These are phyloP conservation scores for Spergularia bocconei DNA, from an alignment of 148 eudicot genomes.

Conservation along the genomic window DNA sequence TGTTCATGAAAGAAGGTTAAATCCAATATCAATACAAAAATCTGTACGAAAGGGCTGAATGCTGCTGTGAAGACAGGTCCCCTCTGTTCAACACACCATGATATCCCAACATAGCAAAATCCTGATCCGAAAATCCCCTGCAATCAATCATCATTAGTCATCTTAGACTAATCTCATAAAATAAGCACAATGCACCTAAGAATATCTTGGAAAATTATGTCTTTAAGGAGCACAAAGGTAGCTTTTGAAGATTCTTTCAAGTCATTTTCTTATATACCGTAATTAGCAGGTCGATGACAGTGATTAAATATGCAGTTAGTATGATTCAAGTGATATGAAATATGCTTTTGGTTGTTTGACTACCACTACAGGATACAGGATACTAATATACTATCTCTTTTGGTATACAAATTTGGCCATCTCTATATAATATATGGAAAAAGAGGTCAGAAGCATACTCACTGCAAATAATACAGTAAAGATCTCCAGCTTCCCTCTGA, in stretches of 20 bases:
- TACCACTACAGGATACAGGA: too few species aligned
- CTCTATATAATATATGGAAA: not conserved
- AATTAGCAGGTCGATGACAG: not conserved
- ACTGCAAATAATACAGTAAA: slow-evolving; percentile 50
- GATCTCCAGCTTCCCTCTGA: slow-evolving; percentile 56
- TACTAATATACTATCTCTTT: too few species aligned
- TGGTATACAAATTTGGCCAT: not conserved
- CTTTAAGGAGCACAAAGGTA: too few species aligned
- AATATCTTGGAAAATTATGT: too few species aligned
- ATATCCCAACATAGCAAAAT: slow-evolving; percentile 62
- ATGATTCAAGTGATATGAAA: not conserved
- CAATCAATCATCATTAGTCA: not conserved
- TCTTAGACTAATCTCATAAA: not conserved
- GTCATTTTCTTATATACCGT: not conserved
- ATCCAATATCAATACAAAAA: slow-evolving; percentile 44
- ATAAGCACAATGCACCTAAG: too few species aligned
- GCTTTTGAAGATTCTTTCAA: too few species aligned
- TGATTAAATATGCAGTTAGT: not conserved
- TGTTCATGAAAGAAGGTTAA: slow-evolving; percentile 53
- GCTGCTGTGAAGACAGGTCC: slow-evolving; percentile 78
- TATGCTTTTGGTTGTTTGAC: not conserved
- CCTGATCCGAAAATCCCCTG: slow-evolving; percentile 74
- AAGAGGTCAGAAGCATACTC: slow-evolving; percentile 26
- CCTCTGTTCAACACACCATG: slow-evolving; percentile 74
- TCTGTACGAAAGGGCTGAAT: slow-evolving; percentile 60